These are phyloP conservation scores for Oryza meridionalis DNA, from an alignment of 176 grass and related monocot genomes.

Conservation along the genomic window DNA sequence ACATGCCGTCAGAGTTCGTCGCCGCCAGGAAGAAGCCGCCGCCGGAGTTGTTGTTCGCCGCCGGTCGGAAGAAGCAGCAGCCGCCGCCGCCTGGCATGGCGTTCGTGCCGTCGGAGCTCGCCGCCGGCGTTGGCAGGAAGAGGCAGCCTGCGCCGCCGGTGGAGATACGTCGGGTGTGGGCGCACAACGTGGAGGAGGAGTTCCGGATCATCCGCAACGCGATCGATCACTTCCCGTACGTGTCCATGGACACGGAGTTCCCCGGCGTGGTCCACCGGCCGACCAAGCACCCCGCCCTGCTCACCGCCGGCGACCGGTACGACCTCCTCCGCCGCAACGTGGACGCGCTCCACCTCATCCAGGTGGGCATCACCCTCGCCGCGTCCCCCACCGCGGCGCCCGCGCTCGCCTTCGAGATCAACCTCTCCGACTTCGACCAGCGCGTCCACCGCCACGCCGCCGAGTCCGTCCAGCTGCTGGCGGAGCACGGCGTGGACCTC, in stretches of 20 bases:
- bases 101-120: constrained; percentile 11
- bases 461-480: constrained; percentile 56
- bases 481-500: constrained; percentile 66
- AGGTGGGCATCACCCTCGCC: constrained; percentile 76
- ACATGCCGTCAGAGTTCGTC: constrained; percentile 16
- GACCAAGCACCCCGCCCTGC: constrained; percentile 42
- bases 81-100: neutral
- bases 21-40: neutral
- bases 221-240: constrained; percentile 58
- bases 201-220: constrained; percentile 63
- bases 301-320: constrained; percentile 66
- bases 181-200: constrained; percentile 69
- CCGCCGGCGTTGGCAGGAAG: neutral
- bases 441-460: constrained; percentile 62
- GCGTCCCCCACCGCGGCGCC: constrained; percentile 33
- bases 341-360: constrained; percentile 86
- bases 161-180: constrained; percentile 79
- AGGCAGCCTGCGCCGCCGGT: neutral
- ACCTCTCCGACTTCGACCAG: constrained; percentile 88
- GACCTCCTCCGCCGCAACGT: constrained; percentile 70
- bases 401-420: constrained; percentile 73
- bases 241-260: constrained; percentile 96
- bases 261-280: constrained; percentile 70
- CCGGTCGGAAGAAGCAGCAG: too few relatives aligned
- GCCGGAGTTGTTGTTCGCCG: too few relatives aligned